Base-by-base conservation (phyloP, 228 moss, liverwort and hornwort species). In the Sphagnum fallax region DNA sequence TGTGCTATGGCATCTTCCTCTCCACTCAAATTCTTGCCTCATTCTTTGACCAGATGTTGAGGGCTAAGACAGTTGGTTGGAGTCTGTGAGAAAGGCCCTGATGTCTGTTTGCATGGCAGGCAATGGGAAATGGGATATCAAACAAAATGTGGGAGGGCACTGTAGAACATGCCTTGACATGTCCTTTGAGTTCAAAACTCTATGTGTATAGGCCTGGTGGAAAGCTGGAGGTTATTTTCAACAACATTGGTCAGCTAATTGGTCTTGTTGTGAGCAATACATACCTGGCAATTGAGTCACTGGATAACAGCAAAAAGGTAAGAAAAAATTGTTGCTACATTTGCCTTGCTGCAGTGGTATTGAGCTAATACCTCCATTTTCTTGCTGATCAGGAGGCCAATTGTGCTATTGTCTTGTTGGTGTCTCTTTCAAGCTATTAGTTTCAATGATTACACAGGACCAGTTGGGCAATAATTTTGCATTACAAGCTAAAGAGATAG, bases 111-210 rank as follows among this genome's bases (percentile, higher is more conserved):
- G 32, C 32, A 32, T 32, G 32, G 67, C 78, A 87, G 89, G 87
- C 88, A 50, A 74, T 94, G 16, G 91, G 94, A 4, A 94, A 88
- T 73, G 91, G 91, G 12, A 94, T 94, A 90, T 94, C 91, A 5
- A 94, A 94, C 77, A 94, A 94, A 72, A 91, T 94, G 94, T 94
- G 91, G 94, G 91, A 94, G 67, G 91, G 94, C 10, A 94, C 91
- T 4, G 88, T 94, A 55, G 94, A 94, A 77, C 91, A 94, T 61
- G 90, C 94, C 0, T 89, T 88, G 71, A 90, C 94, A 5, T 91
- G 90, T 79, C 84, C 90, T 51, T 84, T 94, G 62, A 94, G 88
- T 67, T 86, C 89, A 47, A 91, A 88, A 70, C 66, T 91, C 59
- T 86, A 94, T 55, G 91, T 94, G 9, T 91, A 91, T 60, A 89